phyloP scores from a whole-genome alignment of 441 rosid genomes.

The Flueggea neowawraea region DNA sequence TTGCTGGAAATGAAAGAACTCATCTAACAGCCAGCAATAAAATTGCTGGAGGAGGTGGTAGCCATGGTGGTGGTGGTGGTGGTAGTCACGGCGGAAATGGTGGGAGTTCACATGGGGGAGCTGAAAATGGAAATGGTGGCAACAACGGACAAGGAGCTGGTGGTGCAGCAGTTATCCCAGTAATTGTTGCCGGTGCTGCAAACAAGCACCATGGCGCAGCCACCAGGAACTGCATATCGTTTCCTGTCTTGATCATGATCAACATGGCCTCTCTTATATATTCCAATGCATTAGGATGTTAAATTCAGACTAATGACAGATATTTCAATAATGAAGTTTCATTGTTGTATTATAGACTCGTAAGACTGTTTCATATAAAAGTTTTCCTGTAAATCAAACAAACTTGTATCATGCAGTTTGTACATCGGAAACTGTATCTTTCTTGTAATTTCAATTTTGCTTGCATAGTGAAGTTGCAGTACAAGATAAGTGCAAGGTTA shows the following conservation, averaged over 20 bases:
- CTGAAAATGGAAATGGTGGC: constrained; percentile 9
- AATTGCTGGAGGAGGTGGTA: constrained; percentile 3
- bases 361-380: background rate
- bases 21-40: background rate
- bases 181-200: constrained; percentile 28
- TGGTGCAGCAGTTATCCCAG: constrained; percentile 20
- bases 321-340: too few species aligned
- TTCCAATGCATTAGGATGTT: background rate
- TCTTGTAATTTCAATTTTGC: too few species aligned
- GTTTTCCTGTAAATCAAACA: too few species aligned
- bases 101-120: background rate
- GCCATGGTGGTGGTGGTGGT: constrained; percentile 2
- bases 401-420: too few species aligned
- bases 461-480: too few species aligned
- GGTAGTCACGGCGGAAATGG: constrained; percentile 5
- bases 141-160: constrained; percentile 2
- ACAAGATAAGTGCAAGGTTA: too few species aligned
- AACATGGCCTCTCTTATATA: constrained; percentile 3
- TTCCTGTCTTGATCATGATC: constrained; percentile 4
- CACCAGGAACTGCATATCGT: constrained; percentile 1
- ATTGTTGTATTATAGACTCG: background rate
- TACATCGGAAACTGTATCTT: too few species aligned
- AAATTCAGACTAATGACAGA: too few species aligned
- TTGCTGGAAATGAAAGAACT: background rate
- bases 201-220: constrained; percentile 15